Conservation (phyloP, 306 rosid genomes). For the Abrus pulchellus region DNA sequence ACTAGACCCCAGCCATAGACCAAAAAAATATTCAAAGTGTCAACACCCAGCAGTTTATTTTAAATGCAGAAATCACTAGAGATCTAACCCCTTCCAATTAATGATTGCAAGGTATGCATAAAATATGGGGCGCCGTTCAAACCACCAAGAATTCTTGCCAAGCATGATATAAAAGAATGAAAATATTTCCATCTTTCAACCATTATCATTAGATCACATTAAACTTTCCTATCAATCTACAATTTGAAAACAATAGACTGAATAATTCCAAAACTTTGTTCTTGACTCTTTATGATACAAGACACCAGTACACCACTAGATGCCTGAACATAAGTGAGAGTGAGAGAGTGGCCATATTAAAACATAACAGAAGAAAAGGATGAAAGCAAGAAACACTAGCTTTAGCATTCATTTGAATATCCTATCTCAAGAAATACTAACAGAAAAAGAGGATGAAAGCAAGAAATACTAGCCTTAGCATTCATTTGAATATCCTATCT, state of each 20-base stretch:
- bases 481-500: conserved; percentile 23
- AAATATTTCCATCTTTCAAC: conserved; percentile 7
- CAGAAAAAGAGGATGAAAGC: conserved; percentile 15
- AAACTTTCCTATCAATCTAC: background rate
- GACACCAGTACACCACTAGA: conserved; percentile 32
- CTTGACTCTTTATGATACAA: background rate
- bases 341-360: background rate
- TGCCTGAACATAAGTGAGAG: background rate
- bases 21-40: background rate
- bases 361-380: conserved; percentile 30
- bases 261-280: conserved; percentile 6
- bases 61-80: conserved; percentile 31
- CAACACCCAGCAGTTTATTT: background rate
- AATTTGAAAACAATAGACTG: background rate
- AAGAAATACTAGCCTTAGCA: conserved; percentile 11
- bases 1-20: background rate
- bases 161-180: too few species aligned
- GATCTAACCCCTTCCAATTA: conserved; percentile 25
- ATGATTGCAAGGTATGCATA: background rate
- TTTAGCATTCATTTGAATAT: conserved; percentile 12
- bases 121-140: background rate
- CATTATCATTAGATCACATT: conserved; percentile 16
- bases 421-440: background rate
- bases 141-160: background rate
- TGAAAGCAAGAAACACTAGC: conserved; percentile 10